These are phyloP conservation scores for Rhizopus sp. DNA, from an alignment of 371 early-diverging fungal genomes.

Conservation along the genomic window DNA sequence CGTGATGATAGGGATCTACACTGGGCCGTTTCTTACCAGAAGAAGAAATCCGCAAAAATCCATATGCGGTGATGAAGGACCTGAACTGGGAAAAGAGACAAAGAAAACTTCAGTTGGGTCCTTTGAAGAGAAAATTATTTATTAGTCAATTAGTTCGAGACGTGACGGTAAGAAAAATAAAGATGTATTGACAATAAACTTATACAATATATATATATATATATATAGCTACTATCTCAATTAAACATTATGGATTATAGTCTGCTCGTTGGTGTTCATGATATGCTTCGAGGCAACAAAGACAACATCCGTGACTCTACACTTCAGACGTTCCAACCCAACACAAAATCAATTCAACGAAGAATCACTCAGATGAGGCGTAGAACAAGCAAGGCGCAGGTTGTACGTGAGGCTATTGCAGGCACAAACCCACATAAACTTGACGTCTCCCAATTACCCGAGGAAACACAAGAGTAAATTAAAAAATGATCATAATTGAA, in stretches of 20 bases:
- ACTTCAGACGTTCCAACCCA: slow-evolving; percentile 70
- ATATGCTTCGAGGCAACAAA: slow-evolving; percentile 82
- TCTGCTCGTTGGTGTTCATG: slow-evolving; percentile 91
- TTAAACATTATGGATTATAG: slow-evolving; percentile 91
- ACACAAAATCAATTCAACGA: slow-evolving; percentile 55
- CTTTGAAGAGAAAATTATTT: slow-evolving; percentile 79
- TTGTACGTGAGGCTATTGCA: slow-evolving; percentile 72
- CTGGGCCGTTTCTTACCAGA: slow-evolving; percentile 81
- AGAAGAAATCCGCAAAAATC: slow-evolving; percentile 77
- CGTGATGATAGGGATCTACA: slow-evolving; percentile 60
- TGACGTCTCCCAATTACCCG: slow-evolving; percentile 56
- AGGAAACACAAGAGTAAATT: slow-evolving; percentile 50
- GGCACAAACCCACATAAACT: slow-evolving; percentile 73
- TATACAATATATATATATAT: slow-evolving; percentile 60
- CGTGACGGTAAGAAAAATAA: slow-evolving; percentile 54
- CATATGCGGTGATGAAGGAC: slow-evolving; percentile 92
- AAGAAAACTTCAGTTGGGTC: slow-evolving; percentile 83
- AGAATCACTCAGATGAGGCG: slow-evolving; percentile 44
- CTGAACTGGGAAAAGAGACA: slow-evolving; percentile 86
- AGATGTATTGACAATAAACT: slow-evolving; percentile 48
- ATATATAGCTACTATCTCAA: slow-evolving; percentile 79
- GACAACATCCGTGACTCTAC: slow-evolving; percentile 88
- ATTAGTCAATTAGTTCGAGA: slow-evolving; percentile 87
- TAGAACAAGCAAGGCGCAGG: slow-evolving; percentile 67
- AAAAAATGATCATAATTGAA: not conserved